Evolutionary conservation across 192 early-diverging fungal species (phyloP), one percentile per base, ranked within the genome.

Genomic region (Backusella macrospora): DNA sequence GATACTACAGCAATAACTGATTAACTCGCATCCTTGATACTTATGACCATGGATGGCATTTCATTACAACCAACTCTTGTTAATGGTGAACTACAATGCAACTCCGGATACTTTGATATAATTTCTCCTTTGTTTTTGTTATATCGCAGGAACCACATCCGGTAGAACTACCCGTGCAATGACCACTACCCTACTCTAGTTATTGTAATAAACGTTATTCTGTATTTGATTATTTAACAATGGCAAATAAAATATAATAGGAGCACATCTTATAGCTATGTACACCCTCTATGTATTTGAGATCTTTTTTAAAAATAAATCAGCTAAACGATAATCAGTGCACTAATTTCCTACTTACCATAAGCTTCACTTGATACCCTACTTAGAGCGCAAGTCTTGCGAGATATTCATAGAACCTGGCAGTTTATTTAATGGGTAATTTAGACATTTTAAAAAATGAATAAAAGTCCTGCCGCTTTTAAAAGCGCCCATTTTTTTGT

Each of bases 71-170:
- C 29, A 64, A 64, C 21, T 64, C 62, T 64, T 64, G 62, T 64
- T 64, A 64, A 64, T 64, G 34, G 62, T 64, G 62, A 64, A 64
- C 62, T 64, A 64, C 34, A 38, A 64, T 64, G 26, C 62, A 38
- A 26, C 26, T 64, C 62, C 62, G 5, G 62, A 37, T 12, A 64
- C 37, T 34, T 64, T 64, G 62, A 64, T 64, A 64, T 64, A 37
- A 38, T 64, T 64, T 64, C 62, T 64, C 62, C 34, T 64, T 64
- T 64, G 34, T 38, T 64, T 64, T 64, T 64, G 62, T 64, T 64
- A 26, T 62, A 62, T 62, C 59, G 26, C 23, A 62, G 23, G 23
- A 62, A 62, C 59, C 59, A 62, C 42, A 43, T 43, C 42, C 42
- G 42, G 42, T 43, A 43, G 42, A 43, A 43, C 42, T 43, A 43